Base-by-base conservation (phyloP, 805 yeast species). In the Yarrowia sp. region DNA sequence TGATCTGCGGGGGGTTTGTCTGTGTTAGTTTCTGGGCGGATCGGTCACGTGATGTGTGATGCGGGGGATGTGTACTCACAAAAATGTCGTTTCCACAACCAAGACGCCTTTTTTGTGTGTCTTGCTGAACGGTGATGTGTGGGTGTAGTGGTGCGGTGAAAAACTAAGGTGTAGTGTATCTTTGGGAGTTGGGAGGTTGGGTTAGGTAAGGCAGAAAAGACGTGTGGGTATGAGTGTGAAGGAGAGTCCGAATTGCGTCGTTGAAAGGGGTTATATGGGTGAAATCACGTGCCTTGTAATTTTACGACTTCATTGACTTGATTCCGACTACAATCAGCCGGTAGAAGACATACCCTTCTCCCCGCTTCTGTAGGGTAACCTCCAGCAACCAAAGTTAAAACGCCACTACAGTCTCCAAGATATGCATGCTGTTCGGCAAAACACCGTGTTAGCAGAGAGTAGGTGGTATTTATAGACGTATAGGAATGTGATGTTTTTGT, bases 121-220 rank as follows among this genome's bases (percentile, higher is more conserved):
- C 60, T 51, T 51, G 60, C 35, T 51, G 60, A 38, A 43, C 39
- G 60, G 44, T 22, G 38, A n/a, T 50, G 58, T 51, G 58, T 51
- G 44, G 38, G 60, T 36, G 33, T 22, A 51, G 60, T 51, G 44
- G 60, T 51, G 55, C 55, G 60, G 60, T 51, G 60, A 51, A 51
- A 51, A 51, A 51, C 60, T 51, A 51, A 51, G 60, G 60, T 51
- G 60, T 28, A 38, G 31, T 39, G 38, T 22, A 22, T 18, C 10
- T 38, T 35, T 44, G 42, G 9, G 31, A 33, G n/a, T 38, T 51
- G 44, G 44, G 44, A 51, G 41, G 36, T 51, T 51, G 60, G 60
- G 60, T 51, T 51, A 51, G 60, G 60, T 51, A 41, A 48, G 15
- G 11, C n/a, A 9, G 51, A n/a, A 8, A 47, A 32, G 53, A 45